Conservation (phyloP, 2,329 filamentous ascomycete species). For the Fusarium oligoseptatum region DNA sequence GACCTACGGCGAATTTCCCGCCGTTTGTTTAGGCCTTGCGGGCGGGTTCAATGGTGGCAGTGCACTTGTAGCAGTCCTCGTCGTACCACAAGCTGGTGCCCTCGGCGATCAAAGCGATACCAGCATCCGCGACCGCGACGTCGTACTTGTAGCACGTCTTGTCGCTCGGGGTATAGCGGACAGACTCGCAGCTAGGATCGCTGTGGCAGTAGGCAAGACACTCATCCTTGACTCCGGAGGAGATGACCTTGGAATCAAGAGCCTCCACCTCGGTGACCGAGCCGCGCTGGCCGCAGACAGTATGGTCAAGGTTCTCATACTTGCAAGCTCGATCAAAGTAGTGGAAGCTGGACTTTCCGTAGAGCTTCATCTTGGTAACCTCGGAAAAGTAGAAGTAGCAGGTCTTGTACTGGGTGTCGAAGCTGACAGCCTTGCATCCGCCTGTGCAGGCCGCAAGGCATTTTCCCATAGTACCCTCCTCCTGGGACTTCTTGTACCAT, state of each 20-base stretch:
- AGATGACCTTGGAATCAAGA: neutral
- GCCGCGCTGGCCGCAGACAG: conserved; percentile 2
- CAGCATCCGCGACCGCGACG: neutral
- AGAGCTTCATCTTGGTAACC: conserved; percentile 5
- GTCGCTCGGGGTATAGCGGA: neutral
- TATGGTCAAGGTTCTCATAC: neutral
- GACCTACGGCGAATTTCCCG: neutral
- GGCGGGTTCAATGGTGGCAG: neutral
- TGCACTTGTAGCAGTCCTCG: neutral
- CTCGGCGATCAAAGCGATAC: neutral
- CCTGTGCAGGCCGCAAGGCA: neutral
- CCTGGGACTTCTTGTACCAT: neutral
- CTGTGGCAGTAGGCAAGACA: neutral
- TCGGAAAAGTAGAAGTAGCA: conserved; percentile 2
- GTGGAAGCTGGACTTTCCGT: conserved; percentile 3
- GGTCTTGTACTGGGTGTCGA: conserved; percentile 2
- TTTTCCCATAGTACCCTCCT: neutral
- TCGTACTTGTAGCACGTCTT: neutral
- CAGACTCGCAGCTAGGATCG: neutral
- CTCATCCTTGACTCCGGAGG: neutral
- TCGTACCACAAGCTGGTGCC: neutral
- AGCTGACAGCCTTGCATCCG: conserved; percentile 5
- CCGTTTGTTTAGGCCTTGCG: neutral
- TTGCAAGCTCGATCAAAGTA: conserved; percentile 1
- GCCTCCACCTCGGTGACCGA: neutral